Evolutionary conservation across 148 eudicot genomes (phyloP).

Genomic region (Talinum fruticosum): DNA sequence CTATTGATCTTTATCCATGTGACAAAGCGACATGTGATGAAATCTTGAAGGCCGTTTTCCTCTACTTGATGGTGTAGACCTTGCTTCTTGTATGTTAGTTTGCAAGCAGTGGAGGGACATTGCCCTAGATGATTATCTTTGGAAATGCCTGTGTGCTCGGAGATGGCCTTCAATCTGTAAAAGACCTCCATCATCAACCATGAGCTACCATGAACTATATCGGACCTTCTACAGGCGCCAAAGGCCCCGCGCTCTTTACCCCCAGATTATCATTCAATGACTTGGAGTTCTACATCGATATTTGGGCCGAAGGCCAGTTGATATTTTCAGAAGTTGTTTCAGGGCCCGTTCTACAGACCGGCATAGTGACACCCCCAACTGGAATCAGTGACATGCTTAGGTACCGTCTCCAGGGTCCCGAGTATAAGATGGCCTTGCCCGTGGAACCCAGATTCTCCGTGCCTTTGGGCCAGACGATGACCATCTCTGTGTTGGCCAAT

Average conservation of each 20-base stretch:
- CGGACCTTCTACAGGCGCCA: slow-evolving; percentile 63
- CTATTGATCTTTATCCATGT: background rate
- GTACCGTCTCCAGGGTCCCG: slow-evolving; percentile 53
- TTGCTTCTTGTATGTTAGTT: slow-evolving; percentile 70
- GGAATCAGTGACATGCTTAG: slow-evolving; percentile 60
- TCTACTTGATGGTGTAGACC: slow-evolving; percentile 74
- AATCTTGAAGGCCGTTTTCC: slow-evolving; percentile 75
- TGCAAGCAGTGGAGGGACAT: slow-evolving; percentile 72
- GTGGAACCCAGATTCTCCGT: slow-evolving; percentile 55
- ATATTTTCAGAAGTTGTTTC: slow-evolving; percentile 71
- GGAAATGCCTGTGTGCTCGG: slow-evolving; percentile 76
- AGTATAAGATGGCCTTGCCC: slow-evolving; percentile 76
- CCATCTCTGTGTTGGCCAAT: slow-evolving; percentile 68
- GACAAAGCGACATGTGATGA: slow-evolving; percentile 50
- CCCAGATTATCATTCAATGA: slow-evolving; percentile 71
- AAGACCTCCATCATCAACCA: slow-evolving; percentile 42
- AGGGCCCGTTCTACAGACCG: slow-evolving; percentile 56
- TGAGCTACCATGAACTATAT: slow-evolving; percentile 54
- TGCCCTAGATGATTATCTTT: slow-evolving; percentile 80
- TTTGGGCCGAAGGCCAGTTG: slow-evolving; percentile 62
- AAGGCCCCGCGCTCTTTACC: slow-evolving; percentile 39
- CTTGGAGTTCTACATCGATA: slow-evolving; percentile 82
- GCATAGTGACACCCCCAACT: slow-evolving; percentile 45
- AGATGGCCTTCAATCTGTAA: slow-evolving; percentile 90
- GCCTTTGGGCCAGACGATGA: slow-evolving; percentile 51